Percentiles rank a stretch among this genome's conserved stretches.
These are phyloP conservation scores for Phytophthora rubi DNA, from an alignment of 352 stramenopile genomes.

Conservation along the genomic window DNA sequence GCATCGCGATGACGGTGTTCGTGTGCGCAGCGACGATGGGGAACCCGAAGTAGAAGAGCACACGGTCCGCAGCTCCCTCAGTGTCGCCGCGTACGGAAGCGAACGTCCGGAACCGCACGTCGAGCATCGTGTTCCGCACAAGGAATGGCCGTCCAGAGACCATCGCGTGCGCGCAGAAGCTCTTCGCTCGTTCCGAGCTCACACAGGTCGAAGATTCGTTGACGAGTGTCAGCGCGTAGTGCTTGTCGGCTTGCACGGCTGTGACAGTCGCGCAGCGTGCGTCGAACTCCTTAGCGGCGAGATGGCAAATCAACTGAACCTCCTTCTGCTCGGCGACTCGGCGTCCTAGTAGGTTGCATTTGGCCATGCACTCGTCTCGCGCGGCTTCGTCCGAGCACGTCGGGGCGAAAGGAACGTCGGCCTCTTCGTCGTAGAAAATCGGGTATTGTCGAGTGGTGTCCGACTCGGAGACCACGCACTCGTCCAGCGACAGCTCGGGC, in stretches of 20 bases:
- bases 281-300: conserved; percentile 62
- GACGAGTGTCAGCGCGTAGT: conserved; percentile 29
- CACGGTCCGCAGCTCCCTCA: conserved; percentile 18
- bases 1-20: conserved; percentile 40
- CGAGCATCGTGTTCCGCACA: conserved; percentile 48
- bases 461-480: conserved; percentile 55
- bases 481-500: conserved; percentile 40
- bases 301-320: conserved; percentile 56
- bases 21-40: conserved; percentile 39
- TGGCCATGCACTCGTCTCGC: conserved; percentile 39
- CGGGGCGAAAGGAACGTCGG: conserved; percentile 38
- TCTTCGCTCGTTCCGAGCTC: conserved; percentile 32
- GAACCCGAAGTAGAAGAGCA: conserved; percentile 54
- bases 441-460: conserved; percentile 50
- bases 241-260: conserved; percentile 38
- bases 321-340: conserved; percentile 37
- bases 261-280: conserved; percentile 42
- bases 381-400: conserved; percentile 33
- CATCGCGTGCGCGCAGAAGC: conserved; percentile 50
- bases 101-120: conserved; percentile 66
- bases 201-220: conserved; percentile 21
- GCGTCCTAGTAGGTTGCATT: conserved; percentile 32
- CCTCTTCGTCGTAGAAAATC: conserved; percentile 52
- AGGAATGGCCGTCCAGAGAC: conserved; percentile 45
- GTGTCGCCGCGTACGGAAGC: conserved; percentile 35